These are phyloP conservation scores for Kwoniella sp. DNA, from an alignment of 768 basidiomycete genomes.

Conservation along the genomic window DNA sequence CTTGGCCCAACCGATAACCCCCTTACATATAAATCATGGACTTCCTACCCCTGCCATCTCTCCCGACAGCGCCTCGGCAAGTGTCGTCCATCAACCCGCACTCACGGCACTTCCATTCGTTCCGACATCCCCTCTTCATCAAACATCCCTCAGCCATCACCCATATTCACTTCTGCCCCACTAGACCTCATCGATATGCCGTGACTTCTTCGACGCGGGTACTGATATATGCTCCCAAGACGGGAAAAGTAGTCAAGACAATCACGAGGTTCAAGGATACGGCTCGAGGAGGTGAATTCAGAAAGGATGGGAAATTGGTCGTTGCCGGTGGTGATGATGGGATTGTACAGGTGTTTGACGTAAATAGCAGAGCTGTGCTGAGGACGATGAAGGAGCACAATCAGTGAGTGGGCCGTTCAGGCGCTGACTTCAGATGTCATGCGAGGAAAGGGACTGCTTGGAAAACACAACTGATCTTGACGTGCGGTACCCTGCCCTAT, in stretches of 20 bases:
- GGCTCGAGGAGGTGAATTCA: conserved; percentile 82
- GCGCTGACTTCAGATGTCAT: too few species aligned
- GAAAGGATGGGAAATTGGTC: conserved; percentile 89
- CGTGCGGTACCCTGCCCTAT: neutral
- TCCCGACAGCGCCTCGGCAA: conserved; percentile 45
- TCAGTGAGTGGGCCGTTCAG: conserved; percentile 62
- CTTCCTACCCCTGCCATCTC: conserved; percentile 47
- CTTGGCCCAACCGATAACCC: neutral
- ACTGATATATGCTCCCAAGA: conserved; percentile 93
- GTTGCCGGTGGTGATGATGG: conserved; percentile 96
- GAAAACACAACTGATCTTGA: too few species aligned
- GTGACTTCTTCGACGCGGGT: conserved; percentile 92
- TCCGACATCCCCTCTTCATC: conserved; percentile 68
- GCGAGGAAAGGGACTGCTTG: neutral
- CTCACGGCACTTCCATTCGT: conserved; percentile 54
- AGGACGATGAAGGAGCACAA: conserved; percentile 91
- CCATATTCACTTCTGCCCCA: conserved; percentile 83
- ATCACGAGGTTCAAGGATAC: conserved; percentile 97
- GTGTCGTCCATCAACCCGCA: conserved; percentile 48
- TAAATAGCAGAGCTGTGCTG: conserved; percentile 88
- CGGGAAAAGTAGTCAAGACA: conserved; percentile 93
- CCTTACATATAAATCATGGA: conserved; percentile 39
- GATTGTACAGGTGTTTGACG: conserved; percentile 85
- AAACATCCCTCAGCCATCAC: conserved; percentile 97
- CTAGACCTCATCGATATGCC: conserved; percentile 89